A percentile compares a stretch with the other conserved stretches of the same genome.
Conservation (phyloP, 345 rosid genomes). For the Erucastrum elatum region DNA sequence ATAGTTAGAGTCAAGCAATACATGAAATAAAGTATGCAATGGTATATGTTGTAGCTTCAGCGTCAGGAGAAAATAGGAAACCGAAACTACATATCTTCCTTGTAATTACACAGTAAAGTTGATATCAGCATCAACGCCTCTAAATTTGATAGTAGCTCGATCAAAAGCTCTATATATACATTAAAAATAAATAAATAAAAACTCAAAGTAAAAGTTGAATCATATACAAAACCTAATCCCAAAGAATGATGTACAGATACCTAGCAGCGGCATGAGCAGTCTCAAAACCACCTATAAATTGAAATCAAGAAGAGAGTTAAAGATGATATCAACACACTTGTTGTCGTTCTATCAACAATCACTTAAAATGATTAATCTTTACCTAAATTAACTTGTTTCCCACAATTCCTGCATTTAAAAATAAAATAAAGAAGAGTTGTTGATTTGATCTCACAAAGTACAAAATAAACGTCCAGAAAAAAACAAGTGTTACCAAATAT, state of each 20-base stretch:
- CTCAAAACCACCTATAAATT: constrained; percentile 80
- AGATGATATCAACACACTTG: neutral
- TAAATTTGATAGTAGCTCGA: too few species aligned
- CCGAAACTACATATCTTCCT: neutral
- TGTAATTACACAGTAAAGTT: too few species aligned
- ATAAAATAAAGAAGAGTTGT: too few species aligned
- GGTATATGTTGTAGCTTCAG: neutral
- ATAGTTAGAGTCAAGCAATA: neutral
- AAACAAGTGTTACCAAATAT: too few species aligned
- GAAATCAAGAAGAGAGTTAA: constrained; percentile 9
- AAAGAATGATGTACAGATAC: constrained; percentile 36
- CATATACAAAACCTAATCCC: neutral
- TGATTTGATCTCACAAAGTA: too few species aligned
- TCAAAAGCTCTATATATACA: too few species aligned
- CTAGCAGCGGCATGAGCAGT: constrained; percentile 98
- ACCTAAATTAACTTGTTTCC: constrained; percentile 95
- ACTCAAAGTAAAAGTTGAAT: neutral
- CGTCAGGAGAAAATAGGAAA: neutral
- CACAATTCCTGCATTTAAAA: constrained; percentile 43
- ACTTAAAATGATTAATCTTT: constrained; percentile 4
- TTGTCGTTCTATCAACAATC: neutral
- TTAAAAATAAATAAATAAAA: too few species aligned
- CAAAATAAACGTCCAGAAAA: too few species aligned
- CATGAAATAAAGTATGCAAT: neutral
- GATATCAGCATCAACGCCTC: too few species aligned